Evolutionary conservation across 23 red algal genomes (phyloP), one percentile per base, ranked within the genome.

Genomic region (Gracilaria domingensis): DNA sequence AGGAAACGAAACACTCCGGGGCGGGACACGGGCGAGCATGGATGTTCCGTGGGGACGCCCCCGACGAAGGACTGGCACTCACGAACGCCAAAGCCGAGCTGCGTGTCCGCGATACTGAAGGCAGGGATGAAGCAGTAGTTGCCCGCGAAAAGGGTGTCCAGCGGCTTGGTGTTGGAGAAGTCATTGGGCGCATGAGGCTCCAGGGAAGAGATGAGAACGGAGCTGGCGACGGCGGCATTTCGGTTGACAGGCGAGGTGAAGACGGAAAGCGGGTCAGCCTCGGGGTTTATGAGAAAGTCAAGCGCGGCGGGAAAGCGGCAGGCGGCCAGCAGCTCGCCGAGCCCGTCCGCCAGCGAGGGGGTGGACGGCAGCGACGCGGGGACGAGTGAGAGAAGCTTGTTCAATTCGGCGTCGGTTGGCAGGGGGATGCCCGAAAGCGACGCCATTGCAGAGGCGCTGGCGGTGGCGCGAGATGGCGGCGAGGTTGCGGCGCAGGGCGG

Each of bases 281-380:
- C 71, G 65, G 66, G 51, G 71, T 72, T 88, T 67, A 88, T 35
- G 48, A 88, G 71, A 23, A 88, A 88, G 69, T 88, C 84, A 14
- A 75, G n/a, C 36, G 66, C 84, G 58, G 61, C 37, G 25, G 67
- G 66, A 32, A 70, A 38, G 48, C 84, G 84, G 54, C 65, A 75
- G 12, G 66, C 40, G 38, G 59, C 66, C 13, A 88, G 51, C 13
- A 88, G 47, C 39, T 88, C 65, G 47, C n/a, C 53, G 23, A 88
- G 71, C 50, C n/a, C 84, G 0, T 74, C 48, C 1, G 4, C 6
- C 4, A 75, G 37, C 9, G 69, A 60, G 1, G 49, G 65, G 4
- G 60, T 8, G 17, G 81, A 23, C 2, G 60, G 23, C 5, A n/a
- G 61, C 24, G 65, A 32, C 5, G 61, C 13, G 25, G 81, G 65